Base-by-base conservation (phyloP, 805 yeast species). In the Kluyveromyces wickerhamii region DNA sequence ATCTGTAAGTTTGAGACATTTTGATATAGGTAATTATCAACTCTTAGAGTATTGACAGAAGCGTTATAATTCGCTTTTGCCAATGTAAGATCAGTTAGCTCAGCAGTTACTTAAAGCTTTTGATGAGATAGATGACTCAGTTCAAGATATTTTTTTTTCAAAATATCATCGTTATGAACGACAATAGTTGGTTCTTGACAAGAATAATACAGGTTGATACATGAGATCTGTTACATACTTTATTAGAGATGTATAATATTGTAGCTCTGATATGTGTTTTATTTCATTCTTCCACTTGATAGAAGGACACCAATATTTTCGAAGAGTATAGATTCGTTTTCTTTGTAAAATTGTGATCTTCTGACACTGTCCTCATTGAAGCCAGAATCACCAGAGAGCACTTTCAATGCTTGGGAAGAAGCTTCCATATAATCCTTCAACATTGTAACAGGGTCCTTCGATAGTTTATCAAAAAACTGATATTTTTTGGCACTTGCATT, bases 291-390 rank as follows among this genome's bases (percentile, higher is more conserved):
- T 11, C 62, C 62, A 31, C 57, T 59, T 17, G 62, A 57, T n/a
- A 87, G 63, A 45, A 88, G 67, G 31, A 86, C 65, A 43, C 83
- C 85, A 34, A 89, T 68, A 50, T 86, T 87, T 48, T 87, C 92
- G 41, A 74, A 72, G 36, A 92, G 65, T 47, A 82, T 64, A 41
- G 84, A 85, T 48, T 85, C 88, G 27, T 77, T 74, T 9, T 59
- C 55, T 27, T 55, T 55, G 59, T 82, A 92, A 59, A 80, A 92
- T 12, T 77, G 76, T 3, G 95, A 75, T 49, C 81, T 73, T 63
- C 98, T 76, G 4, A 86, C 95, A 14, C 74, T 67, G 53, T 88
- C 96, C 61, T 89, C 96, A 52, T 78, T 79, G 59, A 78, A 82
- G 7, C 88, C 89, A 48, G 83, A 92, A 48, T 92, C 97, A 44